phyloP scores from a whole-genome alignment of 768 basidiomycete genomes.

The Chalciporus piperatus region DNA sequence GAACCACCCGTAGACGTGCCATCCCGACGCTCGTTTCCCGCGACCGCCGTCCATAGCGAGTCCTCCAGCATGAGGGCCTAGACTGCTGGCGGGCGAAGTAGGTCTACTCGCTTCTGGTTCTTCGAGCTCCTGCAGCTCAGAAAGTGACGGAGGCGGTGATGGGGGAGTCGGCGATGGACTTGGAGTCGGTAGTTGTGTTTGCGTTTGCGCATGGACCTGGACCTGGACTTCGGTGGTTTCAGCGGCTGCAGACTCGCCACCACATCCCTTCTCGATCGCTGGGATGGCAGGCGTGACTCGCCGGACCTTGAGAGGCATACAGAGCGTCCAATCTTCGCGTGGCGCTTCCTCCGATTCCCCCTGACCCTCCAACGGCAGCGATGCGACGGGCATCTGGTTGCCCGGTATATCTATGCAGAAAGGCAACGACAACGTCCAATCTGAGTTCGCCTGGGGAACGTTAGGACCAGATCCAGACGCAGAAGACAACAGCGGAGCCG shows the following conservation, averaged over 20 bases:
- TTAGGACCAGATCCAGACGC: background rate
- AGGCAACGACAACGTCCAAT: slow-evolving; percentile 32
- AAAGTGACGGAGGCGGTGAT: background rate
- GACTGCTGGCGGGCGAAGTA: slow-evolving; percentile 20
- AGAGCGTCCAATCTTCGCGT: slow-evolving; percentile 31
- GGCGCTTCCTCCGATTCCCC: slow-evolving; percentile 10
- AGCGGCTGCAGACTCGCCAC: slow-evolving; percentile 2
- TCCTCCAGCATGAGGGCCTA: slow-evolving; percentile 29
- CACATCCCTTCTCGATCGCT: background rate
- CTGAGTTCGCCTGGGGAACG: slow-evolving; percentile 1
- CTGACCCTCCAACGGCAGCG: slow-evolving; percentile 1
- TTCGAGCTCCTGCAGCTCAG: slow-evolving; percentile 13
- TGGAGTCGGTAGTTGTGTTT: slow-evolving; percentile 30
- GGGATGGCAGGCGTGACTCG: background rate
- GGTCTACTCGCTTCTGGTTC: slow-evolving; percentile 11
- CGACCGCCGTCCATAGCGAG: slow-evolving; percentile 28
- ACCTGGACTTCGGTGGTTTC: slow-evolving; percentile 1
- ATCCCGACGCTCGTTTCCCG: slow-evolving; percentile 33
- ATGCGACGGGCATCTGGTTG: slow-evolving; percentile 10
- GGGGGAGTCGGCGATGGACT: slow-evolving; percentile 25
- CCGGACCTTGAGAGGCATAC: slow-evolving; percentile 28
- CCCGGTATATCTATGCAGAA: slow-evolving; percentile 29
- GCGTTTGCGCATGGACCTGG: background rate
- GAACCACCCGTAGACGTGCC: slow-evolving; percentile 33
- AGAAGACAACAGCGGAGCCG: slow-evolving; percentile 25